Evolutionary conservation across 2,329 filamentous ascomycete species (phyloP).

Genomic region (Paramyrothecium roridum): DNA sequence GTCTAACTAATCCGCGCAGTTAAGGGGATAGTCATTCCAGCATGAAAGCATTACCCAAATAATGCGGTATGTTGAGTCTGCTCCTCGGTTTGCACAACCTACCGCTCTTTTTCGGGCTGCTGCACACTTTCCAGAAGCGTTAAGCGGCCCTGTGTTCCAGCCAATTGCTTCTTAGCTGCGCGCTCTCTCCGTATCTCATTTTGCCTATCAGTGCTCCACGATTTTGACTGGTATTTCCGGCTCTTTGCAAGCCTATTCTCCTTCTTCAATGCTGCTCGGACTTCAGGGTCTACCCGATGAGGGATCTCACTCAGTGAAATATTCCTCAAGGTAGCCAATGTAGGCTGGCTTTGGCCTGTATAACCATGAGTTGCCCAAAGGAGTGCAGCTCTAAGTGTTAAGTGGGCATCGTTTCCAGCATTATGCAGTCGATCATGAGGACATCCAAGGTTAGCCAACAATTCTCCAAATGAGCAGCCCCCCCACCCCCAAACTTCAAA

Average conservation of each 20-base stretch:
- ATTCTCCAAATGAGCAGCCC: background rate
- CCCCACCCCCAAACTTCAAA: background rate
- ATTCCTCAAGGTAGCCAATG: too few species aligned
- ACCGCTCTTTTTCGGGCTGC: too few species aligned
- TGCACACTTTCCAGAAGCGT: too few species aligned
- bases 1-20: too few species aligned
- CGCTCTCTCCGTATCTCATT: background rate
- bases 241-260: background rate
- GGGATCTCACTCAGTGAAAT: too few species aligned
- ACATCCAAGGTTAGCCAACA: background rate
- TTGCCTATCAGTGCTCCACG: background rate
- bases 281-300: too few species aligned
- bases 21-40: too few species aligned
- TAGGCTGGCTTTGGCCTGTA: background rate
- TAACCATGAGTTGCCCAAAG: background rate
- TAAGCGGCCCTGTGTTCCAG: background rate
- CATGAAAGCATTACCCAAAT: too few species aligned
- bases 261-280: background rate
- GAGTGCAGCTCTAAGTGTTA: background rate
- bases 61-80: too few species aligned
- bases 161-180: background rate
- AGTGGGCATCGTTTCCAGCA: background rate
- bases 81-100: too few species aligned
- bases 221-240: background rate
- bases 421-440: background rate